Base-by-base conservation (phyloP, 1,284 basidiomycete species). In the Austroboletus novae-zelandiae region DNA sequence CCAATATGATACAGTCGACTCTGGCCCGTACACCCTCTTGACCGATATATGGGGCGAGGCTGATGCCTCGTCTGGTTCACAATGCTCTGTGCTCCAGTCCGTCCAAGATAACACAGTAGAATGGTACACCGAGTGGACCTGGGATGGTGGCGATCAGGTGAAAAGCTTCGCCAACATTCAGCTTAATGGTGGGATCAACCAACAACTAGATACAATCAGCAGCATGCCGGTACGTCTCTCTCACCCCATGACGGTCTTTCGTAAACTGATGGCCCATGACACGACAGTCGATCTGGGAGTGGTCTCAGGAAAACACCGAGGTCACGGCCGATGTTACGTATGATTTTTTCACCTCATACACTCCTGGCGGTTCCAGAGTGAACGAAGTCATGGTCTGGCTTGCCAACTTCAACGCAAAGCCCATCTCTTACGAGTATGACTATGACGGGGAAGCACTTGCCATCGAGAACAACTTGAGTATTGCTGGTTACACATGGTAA, bases 341-440 rank as follows among this genome's bases (percentile, higher is more conserved):
- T 55, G 84, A 86, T 55, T 56, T 85, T 1, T 86, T 86, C 70
- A 85, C 83, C 0, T 75, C 83, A 2, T 65, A 64, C 51, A 70
- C 71, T 1, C 41, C 79, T 31, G 75, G 75, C 2, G 83, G 83
- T n/a, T 66, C 71, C 17, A 74, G 75, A 53, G 70, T 69, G 30
- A 75, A 80, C 58, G 84, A 86, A 60, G 75, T 84, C 55, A 86
- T 86, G 84, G 67, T 86, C 52, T 86, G 84, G 84, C 73, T 85
- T 14, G 81, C 72, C 6, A 81, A 79, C 61, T 74, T 67, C 69
- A 77, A 78, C 54, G 75, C 83, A 9, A 75, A 75, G 3, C 83
- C 84, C 5, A 83, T 85, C 57, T 80, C 80, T 17, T 65, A 68
- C 30, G 27, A 54, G 0, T 84, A 80, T 63, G 68, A 68, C 57